phyloP scores from a whole-genome alignment of 441 rosid genomes.

The Cnidoscolus chayamansa region DNA sequence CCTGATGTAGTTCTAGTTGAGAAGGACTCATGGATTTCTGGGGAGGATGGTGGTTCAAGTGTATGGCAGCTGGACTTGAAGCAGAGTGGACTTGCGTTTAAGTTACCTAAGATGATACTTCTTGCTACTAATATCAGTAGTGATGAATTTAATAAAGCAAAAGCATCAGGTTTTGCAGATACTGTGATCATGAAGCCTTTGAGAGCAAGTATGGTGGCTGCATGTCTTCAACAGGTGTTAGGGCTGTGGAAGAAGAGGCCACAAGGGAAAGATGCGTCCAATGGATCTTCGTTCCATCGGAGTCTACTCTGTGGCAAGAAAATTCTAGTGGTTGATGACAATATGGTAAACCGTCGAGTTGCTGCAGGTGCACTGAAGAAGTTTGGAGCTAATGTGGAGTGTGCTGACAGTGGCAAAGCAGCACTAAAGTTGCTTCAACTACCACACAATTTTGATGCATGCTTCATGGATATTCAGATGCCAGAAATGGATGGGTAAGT shows the following conservation, averaged over 20 bases:
- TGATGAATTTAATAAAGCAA: slow-evolving; percentile 61
- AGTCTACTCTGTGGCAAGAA: slow-evolving; percentile 69
- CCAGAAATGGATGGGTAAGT: slow-evolving; percentile 97
- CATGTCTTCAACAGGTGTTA: slow-evolving; percentile 84
- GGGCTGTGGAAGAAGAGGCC: slow-evolving; percentile 62
- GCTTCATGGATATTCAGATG: slow-evolving; percentile 99
- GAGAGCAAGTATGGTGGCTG: slow-evolving; percentile 95
- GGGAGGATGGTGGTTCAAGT: slow-evolving; percentile 43
- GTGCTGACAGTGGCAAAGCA: slow-evolving; percentile 78
- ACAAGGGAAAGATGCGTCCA: slow-evolving; percentile 39
- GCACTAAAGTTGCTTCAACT: slow-evolving; percentile 66
- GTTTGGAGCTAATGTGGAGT: slow-evolving; percentile 85
- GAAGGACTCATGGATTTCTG: slow-evolving; percentile 78
- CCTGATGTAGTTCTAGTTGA: slow-evolving; percentile 76
- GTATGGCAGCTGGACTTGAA: slow-evolving; percentile 37
- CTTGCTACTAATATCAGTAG: slow-evolving; percentile 73
- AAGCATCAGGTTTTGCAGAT: slow-evolving; percentile 73
- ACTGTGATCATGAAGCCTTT: slow-evolving; percentile 90
- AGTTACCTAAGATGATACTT: slow-evolving; percentile 65
- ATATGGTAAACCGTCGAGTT: slow-evolving; percentile 78
- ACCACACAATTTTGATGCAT: slow-evolving; percentile 85
- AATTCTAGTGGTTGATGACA: slow-evolving; percentile 93
- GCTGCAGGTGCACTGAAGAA: slow-evolving; percentile 95
- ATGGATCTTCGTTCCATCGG: slow-evolving; percentile 44
- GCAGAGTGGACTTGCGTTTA: slow-evolving; percentile 43